Conservation (phyloP, 2,329 filamentous ascomycete genomes). For the Ophiosphaerella narmari region DNA sequence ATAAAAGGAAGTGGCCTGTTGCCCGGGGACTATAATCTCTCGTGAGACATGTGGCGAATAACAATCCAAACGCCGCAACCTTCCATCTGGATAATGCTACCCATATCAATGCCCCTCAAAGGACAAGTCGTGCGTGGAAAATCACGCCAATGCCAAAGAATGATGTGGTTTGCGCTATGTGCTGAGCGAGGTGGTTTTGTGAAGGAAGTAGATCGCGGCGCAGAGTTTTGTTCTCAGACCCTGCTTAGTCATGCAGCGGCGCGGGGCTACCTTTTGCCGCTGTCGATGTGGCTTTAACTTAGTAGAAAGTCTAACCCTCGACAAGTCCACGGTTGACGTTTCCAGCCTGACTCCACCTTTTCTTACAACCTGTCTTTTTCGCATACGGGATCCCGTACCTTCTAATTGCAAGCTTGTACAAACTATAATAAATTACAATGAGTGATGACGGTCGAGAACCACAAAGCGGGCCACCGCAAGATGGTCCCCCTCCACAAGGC, state of each 20-base stretch:
- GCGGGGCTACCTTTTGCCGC: constrained; percentile 7
- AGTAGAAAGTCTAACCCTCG: constrained; percentile 6
- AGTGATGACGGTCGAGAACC: constrained; percentile 23
- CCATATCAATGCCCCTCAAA: no score
- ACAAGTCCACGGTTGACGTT: constrained; percentile 15
- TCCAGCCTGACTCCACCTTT: not conserved
- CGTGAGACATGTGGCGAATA: no score
- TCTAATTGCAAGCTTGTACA: constrained; percentile 1
- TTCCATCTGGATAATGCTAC: no score
- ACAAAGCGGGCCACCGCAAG: constrained; percentile 23
- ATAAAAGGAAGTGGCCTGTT: no score
- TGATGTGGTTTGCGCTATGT: not conserved
- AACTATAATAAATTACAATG: constrained; percentile 17
- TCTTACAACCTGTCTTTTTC: not conserved
- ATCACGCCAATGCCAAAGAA: no score
- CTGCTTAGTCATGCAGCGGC: constrained; percentile 10
- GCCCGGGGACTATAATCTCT: no score
- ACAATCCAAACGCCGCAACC: no score
- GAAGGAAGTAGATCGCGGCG: not conserved
- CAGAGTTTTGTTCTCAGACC: constrained; percentile 8
- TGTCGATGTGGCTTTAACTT: constrained; percentile 23
- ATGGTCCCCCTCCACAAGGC: constrained; percentile 14
- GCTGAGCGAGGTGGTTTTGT: not conserved
- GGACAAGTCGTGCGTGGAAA: no score
- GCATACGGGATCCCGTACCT: not conserved